phyloP scores from a whole-genome alignment of 2,329 filamentous ascomycete species.

The Trichoderma hamatum region DNA sequence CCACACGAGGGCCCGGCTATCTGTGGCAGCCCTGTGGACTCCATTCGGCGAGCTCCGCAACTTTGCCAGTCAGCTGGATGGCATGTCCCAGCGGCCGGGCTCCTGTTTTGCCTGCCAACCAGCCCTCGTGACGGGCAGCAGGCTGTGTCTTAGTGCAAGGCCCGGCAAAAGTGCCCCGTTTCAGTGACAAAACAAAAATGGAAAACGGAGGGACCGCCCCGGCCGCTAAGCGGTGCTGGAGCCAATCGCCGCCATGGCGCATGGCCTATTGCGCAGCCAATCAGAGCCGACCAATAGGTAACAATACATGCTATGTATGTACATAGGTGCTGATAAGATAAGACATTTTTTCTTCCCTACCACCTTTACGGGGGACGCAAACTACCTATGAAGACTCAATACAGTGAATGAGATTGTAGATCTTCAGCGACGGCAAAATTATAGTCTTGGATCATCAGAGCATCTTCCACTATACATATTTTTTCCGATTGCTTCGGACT shows the following conservation, averaged over 20 bases:
- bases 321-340: not conserved
- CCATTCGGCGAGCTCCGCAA: not conserved
- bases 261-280: not conserved
- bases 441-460: not conserved
- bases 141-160: not conserved
- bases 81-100: not conserved
- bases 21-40: not conserved
- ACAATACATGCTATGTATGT: not conserved
- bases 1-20: not conserved
- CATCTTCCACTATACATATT: not conserved
- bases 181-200: not conserved
- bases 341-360: not conserved
- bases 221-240: not conserved
- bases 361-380: not conserved
- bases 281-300: not conserved
- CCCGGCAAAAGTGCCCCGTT: not conserved
- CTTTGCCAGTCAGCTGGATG: constrained; percentile 6
- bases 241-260: constrained; percentile 8
- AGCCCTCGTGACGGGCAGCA: constrained; percentile 9
- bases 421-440: not conserved
- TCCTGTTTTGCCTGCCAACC: not conserved
- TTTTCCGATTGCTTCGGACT: not conserved
- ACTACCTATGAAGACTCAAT: not conserved
- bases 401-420: not conserved
- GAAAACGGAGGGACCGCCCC: not conserved